Percentiles rank a stretch among this genome's conserved stretches.
Evolutionary conservation across 2,329 filamentous ascomycete genomes (phyloP).

Genomic region (Aspergillus fructus): DNA sequence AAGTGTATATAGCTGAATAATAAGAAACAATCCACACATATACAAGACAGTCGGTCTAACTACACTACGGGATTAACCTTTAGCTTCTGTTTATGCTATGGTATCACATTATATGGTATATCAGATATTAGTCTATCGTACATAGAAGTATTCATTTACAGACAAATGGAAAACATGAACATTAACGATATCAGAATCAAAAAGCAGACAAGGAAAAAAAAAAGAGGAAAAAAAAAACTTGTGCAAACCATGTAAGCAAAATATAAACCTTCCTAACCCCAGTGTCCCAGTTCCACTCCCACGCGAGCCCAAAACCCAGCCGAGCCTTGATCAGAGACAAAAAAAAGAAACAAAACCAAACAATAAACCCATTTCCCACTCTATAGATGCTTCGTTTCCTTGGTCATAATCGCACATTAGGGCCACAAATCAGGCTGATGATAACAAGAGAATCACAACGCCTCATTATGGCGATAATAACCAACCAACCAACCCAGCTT

Average conservation of each 20-base stretch:
- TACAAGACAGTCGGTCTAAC: too few relatives aligned
- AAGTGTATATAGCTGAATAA: neutral
- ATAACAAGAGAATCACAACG: constrained; percentile 15
- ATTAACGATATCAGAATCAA: neutral
- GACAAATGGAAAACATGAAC: neutral
- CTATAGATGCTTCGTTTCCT: constrained; percentile 20
- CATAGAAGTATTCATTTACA: constrained; percentile 14
- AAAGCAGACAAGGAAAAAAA: neutral
- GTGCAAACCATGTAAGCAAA: constrained; percentile 6
- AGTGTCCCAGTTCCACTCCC: constrained; percentile 13
- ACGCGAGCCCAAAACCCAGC: constrained; percentile 7
- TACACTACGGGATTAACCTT: neutral
- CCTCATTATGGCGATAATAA: constrained; percentile 14
- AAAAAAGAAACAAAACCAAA: neutral
- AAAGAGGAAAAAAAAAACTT: constrained; percentile 5
- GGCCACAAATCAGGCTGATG: constrained; percentile 9
- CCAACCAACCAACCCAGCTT: constrained; percentile 20
- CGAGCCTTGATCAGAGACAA: constrained; percentile 17
- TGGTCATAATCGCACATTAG: constrained; percentile 10
- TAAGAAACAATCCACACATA: neutral
- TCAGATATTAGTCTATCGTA: constrained; percentile 12
- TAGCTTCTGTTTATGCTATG: neutral
- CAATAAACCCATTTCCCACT: constrained; percentile 22
- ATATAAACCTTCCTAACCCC: constrained; percentile 14
- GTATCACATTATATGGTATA: constrained; percentile 5